A percentile compares a stretch with the other conserved stretches of the same genome.
phyloP scores from a whole-genome alignment of 2,329 filamentous ascomycete genomes.

The Fusarium austroafricanum region DNA sequence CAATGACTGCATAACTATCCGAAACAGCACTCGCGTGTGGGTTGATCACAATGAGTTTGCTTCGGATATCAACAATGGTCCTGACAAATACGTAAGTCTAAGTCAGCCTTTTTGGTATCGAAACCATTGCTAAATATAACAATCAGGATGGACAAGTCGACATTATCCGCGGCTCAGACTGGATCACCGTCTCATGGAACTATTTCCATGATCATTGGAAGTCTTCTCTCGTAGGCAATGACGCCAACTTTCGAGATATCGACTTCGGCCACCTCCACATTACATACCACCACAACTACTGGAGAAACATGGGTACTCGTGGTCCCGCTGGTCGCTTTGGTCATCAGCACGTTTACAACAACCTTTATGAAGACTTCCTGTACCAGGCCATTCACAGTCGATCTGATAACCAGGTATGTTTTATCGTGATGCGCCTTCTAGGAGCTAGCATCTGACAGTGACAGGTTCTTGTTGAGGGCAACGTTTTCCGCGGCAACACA shows the following conservation, averaged over 20 bases:
- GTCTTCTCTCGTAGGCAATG: conserved; percentile 58
- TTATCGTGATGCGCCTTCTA: accelerated
- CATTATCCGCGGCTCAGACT: conserved; percentile 58
- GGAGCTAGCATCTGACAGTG: background rate
- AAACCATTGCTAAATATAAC: background rate
- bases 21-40: conserved; percentile 60
- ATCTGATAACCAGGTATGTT: conserved; percentile 54
- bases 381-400: conserved; percentile 63
- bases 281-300: conserved; percentile 64
- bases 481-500: conserved; percentile 60
- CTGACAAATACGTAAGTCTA: conserved; percentile 51
- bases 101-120: accelerated
- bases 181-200: conserved; percentile 60
- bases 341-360: conserved; percentile 62
- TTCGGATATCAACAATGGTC: conserved; percentile 54
- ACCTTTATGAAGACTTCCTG: conserved; percentile 59
- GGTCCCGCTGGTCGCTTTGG: conserved; percentile 62
- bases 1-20: conserved; percentile 57
- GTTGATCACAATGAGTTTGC: conserved; percentile 61
- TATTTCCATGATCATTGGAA: conserved; percentile 64
- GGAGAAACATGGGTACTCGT: conserved; percentile 58
- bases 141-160: conserved; percentile 58
- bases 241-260: conserved; percentile 52
- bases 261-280: conserved; percentile 59
- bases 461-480: conserved; percentile 60